Evolutionary conservation across 1,284 basidiomycete genomes (phyloP), one percentile per base, ranked within the genome.

Genomic region (Caloboletus inedulis): DNA sequence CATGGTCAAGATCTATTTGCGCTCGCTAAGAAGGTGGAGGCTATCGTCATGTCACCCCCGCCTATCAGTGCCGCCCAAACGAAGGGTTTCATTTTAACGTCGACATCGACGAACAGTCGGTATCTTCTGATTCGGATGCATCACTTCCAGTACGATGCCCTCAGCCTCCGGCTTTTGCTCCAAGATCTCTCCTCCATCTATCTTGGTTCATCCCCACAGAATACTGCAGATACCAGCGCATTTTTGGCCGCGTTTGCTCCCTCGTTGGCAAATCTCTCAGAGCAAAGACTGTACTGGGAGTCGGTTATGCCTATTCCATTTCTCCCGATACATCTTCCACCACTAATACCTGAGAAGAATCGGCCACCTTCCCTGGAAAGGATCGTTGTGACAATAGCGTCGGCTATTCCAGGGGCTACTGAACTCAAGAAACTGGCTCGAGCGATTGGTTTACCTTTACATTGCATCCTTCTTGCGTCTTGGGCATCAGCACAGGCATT

Each of bases 91-190:
- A 60, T 78, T 14, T 49, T 73, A 25, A 60, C 55, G 21, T 71
- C 68, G 3, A 55, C 52, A 18, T 43, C 14, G 16, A 61, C 55
- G 9, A 51, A 58, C 33, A 55, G 56, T 18, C 59, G 55, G 21
- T 76, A 72, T 51, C 59, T 79, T n/a, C 53, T 78, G 21, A 51
- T 80, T 27, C 71, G 75, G 48, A 63, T 80, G 47, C 75, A 79
- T 52, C 78, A 79, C 57, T 76, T 77, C 61, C 77, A 79, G 61
- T 80, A 79, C 56, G 78, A 79, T 46, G 77, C 76, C 4, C 74
- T 76, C 74, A 77, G 76, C 59, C 62, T 79, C 33, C 69, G 62
- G 29, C 62, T 79, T n/a, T 59, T 80, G 18, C 52, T 74, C 4
- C 64, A 73, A 46, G 76, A 79, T 52, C 65, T 80, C 12, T 58